Evolutionary conservation across 164 flowering plant genomes (phyloP), one percentile per base, ranked within the genome.

Genomic region (Sextonia rubra): DNA sequence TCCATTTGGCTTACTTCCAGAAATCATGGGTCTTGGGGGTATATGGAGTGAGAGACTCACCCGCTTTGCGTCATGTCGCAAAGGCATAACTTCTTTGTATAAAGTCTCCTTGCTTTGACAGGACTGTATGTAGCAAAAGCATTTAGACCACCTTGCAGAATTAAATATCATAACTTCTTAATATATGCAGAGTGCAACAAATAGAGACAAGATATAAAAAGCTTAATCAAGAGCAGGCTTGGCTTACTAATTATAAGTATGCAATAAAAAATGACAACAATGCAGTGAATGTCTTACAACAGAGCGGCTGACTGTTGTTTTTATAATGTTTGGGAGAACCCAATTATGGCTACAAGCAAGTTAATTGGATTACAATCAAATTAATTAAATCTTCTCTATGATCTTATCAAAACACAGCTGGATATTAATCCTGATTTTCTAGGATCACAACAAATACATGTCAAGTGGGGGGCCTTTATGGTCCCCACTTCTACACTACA

Each of bases 1-100:
- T 65, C 85, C 87, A 75, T 77, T 85, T 7, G 75, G 76, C 65
- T 78, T 80, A 71, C 77, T 80, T 25, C 80, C 78, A 75, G 84
- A 80, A 56, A 68, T 81, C 60, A 66, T 24, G 11, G 85, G 84
- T 71, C 73, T 86, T 0, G 96, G 88, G 20, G 98, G 96, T 66
- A 89, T 85, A 73, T 88, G 88, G 71, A 91, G 84, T 44, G 87
- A 86, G 73, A 89, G 86, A 70, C 84, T 86, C 18, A 73, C 20
- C 15, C 76, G 83, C 71, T 75, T 76, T 37, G 78, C 80, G 71
- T 64, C 74, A 37, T 77, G 69, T 47, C 75, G 81, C 32, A 84
- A 72, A 75, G 63, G 75, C 48, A 70, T 37, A 65, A 44, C 68
- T 69, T 69, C 80, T 61, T 77, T 72, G 47, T 73, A 74, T 20